Percentiles rank a stretch among this genome's conserved stretches.
These are phyloP conservation scores for Wickerhamiella sorbophila DNA, from an alignment of 805 yeast genomes.

Conservation along the genomic window DNA sequence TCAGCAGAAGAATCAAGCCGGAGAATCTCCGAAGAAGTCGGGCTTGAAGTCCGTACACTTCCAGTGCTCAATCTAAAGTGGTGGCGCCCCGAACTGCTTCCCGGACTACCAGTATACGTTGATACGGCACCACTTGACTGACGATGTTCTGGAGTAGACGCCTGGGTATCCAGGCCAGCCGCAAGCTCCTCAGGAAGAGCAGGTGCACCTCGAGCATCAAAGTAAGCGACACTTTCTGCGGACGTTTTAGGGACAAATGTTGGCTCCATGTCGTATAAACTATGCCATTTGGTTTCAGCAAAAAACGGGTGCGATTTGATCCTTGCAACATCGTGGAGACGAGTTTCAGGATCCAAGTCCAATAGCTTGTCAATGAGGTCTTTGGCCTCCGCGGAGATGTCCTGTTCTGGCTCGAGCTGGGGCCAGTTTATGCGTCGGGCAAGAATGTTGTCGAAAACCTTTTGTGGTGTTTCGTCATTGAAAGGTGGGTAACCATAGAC, in stretches of 20 bases:
- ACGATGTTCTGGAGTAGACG: neutral
- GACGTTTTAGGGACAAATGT: conserved; percentile 74
- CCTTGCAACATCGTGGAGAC: conserved; percentile 68
- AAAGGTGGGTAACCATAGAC: conserved; percentile 91
- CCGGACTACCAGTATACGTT: neutral
- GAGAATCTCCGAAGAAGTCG: conserved; percentile 14
- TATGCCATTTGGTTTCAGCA: conserved; percentile 51
- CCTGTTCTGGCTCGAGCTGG: conserved; percentile 29
- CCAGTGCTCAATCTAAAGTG: neutral
- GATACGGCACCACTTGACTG: too few relatives aligned
- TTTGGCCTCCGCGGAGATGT: conserved; percentile 49
- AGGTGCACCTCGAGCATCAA: conserved; percentile 80
- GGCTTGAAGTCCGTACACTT: neutral
- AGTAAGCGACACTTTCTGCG: conserved; percentile 83
- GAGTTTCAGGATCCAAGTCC: conserved; percentile 42
- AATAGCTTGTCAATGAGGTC: conserved; percentile 57
- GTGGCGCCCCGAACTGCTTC: neutral
- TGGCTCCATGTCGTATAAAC: conserved; percentile 52
- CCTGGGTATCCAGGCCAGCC: neutral
- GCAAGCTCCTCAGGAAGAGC: conserved; percentile 4
- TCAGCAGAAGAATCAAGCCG: conserved; percentile 48
- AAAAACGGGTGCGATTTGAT: conserved; percentile 72
- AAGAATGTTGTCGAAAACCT: conserved; percentile 71
- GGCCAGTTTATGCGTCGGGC: conserved; percentile 79
- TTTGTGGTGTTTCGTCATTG: conserved; percentile 64